Base-by-base conservation (phyloP, 106 monocot species). In the Platanthera guangdongensis region DNA sequence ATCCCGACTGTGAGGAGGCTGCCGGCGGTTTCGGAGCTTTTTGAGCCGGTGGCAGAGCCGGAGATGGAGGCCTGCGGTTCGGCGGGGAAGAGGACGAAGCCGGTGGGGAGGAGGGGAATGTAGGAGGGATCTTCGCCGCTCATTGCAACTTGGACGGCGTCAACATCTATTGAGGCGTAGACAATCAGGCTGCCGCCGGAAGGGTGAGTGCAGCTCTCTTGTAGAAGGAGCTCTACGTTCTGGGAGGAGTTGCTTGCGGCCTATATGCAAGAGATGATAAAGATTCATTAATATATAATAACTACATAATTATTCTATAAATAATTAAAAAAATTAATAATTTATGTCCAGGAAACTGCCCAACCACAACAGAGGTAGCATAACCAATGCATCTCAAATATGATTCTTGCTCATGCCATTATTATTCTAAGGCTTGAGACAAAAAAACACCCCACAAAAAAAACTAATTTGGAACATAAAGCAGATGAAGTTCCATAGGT, bases 191-290 rank as follows among this genome's bases (percentile, higher is more conserved):
- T 92, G 45, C 94, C 99, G 50, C 88, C 92, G 21, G 85, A 30
- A 0, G 86, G 87, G 78, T 99, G 94, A n/a, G 90, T 94, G 86
- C 87, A 85, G 90, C 94, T 99, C 84, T 99, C 99, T 76, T 99
- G 99, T 32, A 99, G 84, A 74, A 99, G 86, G 75, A 99, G 88
- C 72, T 94, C 99, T 50, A 94, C 99, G 82, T 88, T 94, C 77
- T 94, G 99, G 22, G 99, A 90, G 9, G 99, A 99, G 79, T 94
- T 99, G 87, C 92, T 87, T 25, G 94, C 74, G 6, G 94, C 83
- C 99, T 99, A 76, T 60, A 21, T 71, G 71, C 63, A 76, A 6
- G 32, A 16, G 14, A 53, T 53, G 8, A 8, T 8, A 8, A 53
- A 8, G 12, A 14, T 53, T 53, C 53, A 53, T 8, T 53, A 60